phyloP scores from a whole-genome alignment of 176 grass and related monocot species.

The Oryza coarctata region DNA sequence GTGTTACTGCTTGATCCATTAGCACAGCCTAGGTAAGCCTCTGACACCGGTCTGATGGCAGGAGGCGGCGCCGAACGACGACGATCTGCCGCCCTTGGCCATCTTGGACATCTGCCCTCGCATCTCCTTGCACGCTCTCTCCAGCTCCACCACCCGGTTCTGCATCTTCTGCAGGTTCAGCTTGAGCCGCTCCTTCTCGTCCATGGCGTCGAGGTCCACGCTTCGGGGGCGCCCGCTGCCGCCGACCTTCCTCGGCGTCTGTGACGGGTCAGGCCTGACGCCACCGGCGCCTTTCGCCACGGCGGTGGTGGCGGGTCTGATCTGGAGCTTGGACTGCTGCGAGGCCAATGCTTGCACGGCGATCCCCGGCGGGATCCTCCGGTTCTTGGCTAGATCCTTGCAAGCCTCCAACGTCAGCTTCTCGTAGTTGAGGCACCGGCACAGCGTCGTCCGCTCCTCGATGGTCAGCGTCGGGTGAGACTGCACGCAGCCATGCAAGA shows the following conservation, averaged over 20 bases:
- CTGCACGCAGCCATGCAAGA: constrained; percentile 20
- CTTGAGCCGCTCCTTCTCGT: constrained; percentile 67
- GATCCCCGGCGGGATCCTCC: constrained; percentile 62
- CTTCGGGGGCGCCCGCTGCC: background rate
- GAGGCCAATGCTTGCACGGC: constrained; percentile 79
- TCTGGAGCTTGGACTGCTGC: constrained; percentile 58
- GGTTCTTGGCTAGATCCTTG: constrained; percentile 90
- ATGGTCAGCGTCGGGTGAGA: constrained; percentile 52
- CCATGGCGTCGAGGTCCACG: background rate
- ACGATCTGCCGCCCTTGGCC: constrained; percentile 28
- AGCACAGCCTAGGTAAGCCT: constrained; percentile 78
- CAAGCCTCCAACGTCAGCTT: constrained; percentile 86
- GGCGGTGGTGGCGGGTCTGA: constrained; percentile 4
- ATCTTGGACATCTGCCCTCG: constrained; percentile 69
- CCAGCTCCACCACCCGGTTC: constrained; percentile 74
- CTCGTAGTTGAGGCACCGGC: constrained; percentile 92
- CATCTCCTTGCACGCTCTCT: constrained; percentile 82
- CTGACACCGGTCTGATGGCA: constrained; percentile 41
- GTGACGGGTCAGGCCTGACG: constrained; percentile 19
- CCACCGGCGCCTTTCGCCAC: background rate
- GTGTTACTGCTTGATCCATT: background rate
- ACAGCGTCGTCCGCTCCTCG: constrained; percentile 65
- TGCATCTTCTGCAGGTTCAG: constrained; percentile 80
- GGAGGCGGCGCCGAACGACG: constrained; percentile 21
- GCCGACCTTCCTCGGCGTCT: constrained; percentile 36